Conservation (phyloP, 2,329 filamentous ascomycete species). For the Diplodia mutila region DNA sequence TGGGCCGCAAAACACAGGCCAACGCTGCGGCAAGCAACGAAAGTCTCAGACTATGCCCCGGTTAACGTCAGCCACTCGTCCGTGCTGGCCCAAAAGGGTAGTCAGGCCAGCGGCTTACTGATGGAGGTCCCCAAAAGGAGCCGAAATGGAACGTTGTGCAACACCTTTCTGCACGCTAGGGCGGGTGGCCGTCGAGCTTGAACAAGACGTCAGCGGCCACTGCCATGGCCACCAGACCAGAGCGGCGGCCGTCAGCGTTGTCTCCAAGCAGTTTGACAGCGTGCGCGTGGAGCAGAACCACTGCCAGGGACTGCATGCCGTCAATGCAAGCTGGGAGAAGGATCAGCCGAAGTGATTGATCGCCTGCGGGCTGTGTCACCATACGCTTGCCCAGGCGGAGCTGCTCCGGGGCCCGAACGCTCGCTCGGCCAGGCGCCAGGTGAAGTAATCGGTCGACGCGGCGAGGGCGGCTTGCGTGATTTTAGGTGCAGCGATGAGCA, state of each 20-base stretch:
- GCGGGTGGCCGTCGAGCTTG: neutral
- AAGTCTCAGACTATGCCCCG: slow-evolving; percentile 43
- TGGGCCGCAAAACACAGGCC: slow-evolving; percentile 85
- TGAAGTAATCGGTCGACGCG: slow-evolving; percentile 80
- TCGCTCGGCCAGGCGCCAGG: slow-evolving; percentile 77
- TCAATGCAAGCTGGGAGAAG: slow-evolving; percentile 65
- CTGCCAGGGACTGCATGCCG: slow-evolving; percentile 83
- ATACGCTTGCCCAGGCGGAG: slow-evolving; percentile 71
- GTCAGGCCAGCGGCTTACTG: slow-evolving; percentile 20
- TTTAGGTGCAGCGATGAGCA: slow-evolving; percentile 75
- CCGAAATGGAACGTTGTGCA: slow-evolving; percentile 7
- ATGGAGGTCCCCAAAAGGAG: slow-evolving; percentile 1
- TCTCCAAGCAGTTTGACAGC: slow-evolving; percentile 92
- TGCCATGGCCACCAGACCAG: slow-evolving; percentile 88
- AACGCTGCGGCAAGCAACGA: slow-evolving; percentile 77
- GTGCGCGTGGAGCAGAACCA: slow-evolving; percentile 95
- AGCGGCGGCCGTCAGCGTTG: slow-evolving; percentile 79
- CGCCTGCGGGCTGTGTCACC: slow-evolving; percentile 33
- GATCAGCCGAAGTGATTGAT: slow-evolving; percentile 24
- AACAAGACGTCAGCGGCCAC: slow-evolving; percentile 43
- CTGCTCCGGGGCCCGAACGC: slow-evolving; percentile 70
- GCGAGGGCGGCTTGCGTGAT: slow-evolving; percentile 77
- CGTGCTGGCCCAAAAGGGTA: slow-evolving; percentile 15
- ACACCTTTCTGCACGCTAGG: slow-evolving; percentile 11
- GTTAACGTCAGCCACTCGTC: slow-evolving; percentile 7